Conservation (phyloP, 225 moss, liverwort and hornwort genomes). For the Physcomitrium patens region DNA sequence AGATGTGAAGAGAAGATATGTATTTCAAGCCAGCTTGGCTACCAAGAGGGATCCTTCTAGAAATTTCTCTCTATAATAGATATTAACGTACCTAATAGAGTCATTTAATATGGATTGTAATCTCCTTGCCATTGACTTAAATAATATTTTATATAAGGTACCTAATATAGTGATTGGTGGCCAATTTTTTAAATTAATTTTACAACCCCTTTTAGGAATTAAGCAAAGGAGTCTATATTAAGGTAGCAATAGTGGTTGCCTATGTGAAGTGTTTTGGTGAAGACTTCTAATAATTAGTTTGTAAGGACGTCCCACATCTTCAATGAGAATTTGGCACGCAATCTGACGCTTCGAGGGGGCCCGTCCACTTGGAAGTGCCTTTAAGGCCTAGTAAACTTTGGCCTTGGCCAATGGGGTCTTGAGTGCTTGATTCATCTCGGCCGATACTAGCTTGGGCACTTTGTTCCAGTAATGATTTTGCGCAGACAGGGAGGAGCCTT, state of each 20-base stretch:
- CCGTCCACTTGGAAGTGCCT: no score
- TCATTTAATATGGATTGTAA: neutral
- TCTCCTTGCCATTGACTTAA: neutral
- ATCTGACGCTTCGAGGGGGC: neutral
- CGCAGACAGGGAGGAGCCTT: neutral
- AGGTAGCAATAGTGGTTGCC: neutral
- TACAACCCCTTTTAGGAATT: neutral
- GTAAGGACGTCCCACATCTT: neutral
- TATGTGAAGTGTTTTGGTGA: neutral
- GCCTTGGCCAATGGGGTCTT: neutral
- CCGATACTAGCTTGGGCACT: neutral
- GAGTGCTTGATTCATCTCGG: neutral
- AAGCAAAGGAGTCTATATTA: neutral
- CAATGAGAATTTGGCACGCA: neutral
- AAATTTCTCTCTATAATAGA: no score
- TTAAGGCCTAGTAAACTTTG: no score
- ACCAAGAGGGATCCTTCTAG: no score
- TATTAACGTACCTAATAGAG: no score
- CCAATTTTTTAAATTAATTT: neutral
- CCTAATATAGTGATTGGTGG: neutral
- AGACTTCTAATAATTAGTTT: neutral
- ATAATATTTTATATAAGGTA: neutral
- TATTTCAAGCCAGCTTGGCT: no score
- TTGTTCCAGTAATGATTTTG: neutral
- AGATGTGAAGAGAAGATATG: no score